A percentile compares a stretch with the other conserved stretches of the same genome.
Conservation (phyloP, 2,329 filamentous ascomycete genomes). For the Phialophora tarda region DNA sequence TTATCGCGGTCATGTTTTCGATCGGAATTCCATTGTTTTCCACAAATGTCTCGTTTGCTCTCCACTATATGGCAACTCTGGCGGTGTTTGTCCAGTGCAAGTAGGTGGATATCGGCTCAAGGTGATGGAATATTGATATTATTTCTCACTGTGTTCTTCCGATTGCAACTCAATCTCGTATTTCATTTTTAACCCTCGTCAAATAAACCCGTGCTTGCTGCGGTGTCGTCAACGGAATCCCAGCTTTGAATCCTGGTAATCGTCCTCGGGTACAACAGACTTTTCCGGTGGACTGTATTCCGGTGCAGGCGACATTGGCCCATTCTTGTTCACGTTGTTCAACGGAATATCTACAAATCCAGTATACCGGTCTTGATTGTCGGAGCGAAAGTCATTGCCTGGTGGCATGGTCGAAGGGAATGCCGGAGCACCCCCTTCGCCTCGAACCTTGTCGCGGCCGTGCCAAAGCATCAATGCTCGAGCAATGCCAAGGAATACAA, state of each 20-base stretch:
- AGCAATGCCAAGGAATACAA: constrained; percentile 74
- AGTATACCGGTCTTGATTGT: constrained; percentile 39
- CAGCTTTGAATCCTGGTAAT: constrained; percentile 50
- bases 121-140: constrained; percentile 5
- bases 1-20: constrained; percentile 17
- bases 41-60: constrained; percentile 30
- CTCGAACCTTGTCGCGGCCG: constrained; percentile 64
- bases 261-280: constrained; percentile 33
- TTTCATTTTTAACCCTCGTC: constrained; percentile 18
- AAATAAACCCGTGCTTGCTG: constrained; percentile 30
- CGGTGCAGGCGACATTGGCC: constrained; percentile 37
- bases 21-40: constrained; percentile 35
- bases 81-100: constrained; percentile 8
- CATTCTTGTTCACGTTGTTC: constrained; percentile 40
- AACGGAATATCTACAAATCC: constrained; percentile 50
- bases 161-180: constrained; percentile 15
- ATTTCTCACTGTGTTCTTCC: background rate
- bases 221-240: constrained; percentile 50
- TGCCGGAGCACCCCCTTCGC: constrained; percentile 60
- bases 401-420: constrained; percentile 27
- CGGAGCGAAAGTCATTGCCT: constrained; percentile 32
- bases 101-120: constrained; percentile 3
- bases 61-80: constrained; percentile 27
- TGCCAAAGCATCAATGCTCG: constrained; percentile 69
- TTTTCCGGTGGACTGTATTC: constrained; percentile 39